Evolutionary conservation across 805 yeast species (phyloP).

Genomic region (Lipomyces yamanashiensis): DNA sequence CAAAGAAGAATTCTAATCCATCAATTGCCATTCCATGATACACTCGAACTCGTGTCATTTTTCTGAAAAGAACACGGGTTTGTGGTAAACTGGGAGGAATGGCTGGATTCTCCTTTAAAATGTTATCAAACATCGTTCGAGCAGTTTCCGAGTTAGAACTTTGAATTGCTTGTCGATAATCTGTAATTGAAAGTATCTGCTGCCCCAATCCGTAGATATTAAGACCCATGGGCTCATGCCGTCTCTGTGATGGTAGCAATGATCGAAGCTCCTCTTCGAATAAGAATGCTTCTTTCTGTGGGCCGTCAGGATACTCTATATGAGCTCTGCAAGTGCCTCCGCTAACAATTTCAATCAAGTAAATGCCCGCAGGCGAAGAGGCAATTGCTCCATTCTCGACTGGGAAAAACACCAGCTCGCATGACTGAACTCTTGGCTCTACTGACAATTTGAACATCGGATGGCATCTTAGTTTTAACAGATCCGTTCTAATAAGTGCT

Average conservation of each 20-base stretch:
- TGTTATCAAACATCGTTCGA: conserved; percentile 31
- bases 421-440: conserved; percentile 51
- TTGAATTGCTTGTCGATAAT: conserved; percentile 49
- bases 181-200: conserved; percentile 57
- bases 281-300: conserved; percentile 57
- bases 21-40: conserved; percentile 80
- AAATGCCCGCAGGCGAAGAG: conserved; percentile 68
- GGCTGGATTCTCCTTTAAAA: neutral
- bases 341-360: conserved; percentile 69
- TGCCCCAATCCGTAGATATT: conserved; percentile 63
- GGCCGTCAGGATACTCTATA: conserved; percentile 68
- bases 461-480: conserved; percentile 77
- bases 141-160: conserved; percentile 11
- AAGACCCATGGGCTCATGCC: conserved; percentile 47
- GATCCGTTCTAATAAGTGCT: conserved; percentile 54
- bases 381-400: conserved; percentile 55
- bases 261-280: conserved; percentile 53
- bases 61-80: conserved; percentile 28
- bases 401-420: conserved; percentile 55
- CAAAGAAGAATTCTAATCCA: conserved; percentile 65
- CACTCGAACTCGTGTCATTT: conserved; percentile 61
- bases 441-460: conserved; percentile 75
- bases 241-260: conserved; percentile 46
- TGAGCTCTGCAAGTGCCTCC: conserved; percentile 61
- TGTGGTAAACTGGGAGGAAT: neutral